Evolutionary conservation across 441 rosid genomes (phyloP).

Genomic region (Corymbia calophylla): DNA sequence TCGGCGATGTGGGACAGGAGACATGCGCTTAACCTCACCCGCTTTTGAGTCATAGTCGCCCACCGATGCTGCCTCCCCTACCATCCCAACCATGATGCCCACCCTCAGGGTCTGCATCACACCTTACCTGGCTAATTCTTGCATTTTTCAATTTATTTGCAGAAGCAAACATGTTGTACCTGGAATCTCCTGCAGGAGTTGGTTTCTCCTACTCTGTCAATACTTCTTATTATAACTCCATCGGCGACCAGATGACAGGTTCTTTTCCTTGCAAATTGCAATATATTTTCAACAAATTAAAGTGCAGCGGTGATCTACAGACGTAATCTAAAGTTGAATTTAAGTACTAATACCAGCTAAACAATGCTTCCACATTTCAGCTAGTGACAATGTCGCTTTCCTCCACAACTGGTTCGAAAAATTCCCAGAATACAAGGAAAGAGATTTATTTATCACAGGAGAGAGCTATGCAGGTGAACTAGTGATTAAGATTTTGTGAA

Average conservation of each 20-base stretch:
- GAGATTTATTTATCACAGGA: conserved; percentile 2
- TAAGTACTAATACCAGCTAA: background rate
- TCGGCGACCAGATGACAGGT: background rate
- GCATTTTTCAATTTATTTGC: background rate
- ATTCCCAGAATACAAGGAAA: background rate
- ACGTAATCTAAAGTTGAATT: background rate
- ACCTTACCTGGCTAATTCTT: background rate
- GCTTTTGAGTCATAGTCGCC: too few relatives aligned
- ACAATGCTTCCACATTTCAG: background rate
- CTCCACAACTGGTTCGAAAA: background rate
- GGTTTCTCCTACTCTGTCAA: background rate
- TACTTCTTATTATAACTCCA: background rate
- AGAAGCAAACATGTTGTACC: conserved; percentile 47
- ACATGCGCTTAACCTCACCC: too few relatives aligned
- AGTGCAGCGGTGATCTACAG: rapidly evolving
- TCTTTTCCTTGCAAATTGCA: background rate
- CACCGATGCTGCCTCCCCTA: too few relatives aligned
- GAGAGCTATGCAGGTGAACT: conserved; percentile 3
- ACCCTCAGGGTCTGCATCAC: too few relatives aligned
- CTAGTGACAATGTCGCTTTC: background rate
- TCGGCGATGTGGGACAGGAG: too few relatives aligned
- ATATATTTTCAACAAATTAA: background rate
- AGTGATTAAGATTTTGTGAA: background rate
- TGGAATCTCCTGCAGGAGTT: conserved; percentile 29
- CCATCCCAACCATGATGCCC: too few relatives aligned